Conservation (phyloP, 1,139 yeast species). For the Trichomonascaceae sp. region DNA sequence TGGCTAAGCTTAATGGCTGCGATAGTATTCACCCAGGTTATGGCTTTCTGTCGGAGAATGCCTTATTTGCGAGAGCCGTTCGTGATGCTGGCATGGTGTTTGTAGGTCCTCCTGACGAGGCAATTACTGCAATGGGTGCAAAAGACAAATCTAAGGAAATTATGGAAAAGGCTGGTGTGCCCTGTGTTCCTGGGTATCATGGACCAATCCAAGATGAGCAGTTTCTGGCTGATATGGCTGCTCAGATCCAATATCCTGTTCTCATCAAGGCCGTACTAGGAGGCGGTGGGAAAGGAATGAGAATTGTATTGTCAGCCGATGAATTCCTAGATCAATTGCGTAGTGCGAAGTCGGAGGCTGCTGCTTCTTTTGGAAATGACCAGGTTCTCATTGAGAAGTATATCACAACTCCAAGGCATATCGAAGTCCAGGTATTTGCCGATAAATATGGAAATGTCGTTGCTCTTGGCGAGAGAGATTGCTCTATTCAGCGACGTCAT, state of each 20-base stretch:
- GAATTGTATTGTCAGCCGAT: slow-evolving; percentile 38
- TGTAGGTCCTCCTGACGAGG: slow-evolving; percentile 42
- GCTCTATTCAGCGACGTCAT: slow-evolving; percentile 45
- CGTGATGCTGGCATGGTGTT: slow-evolving; percentile 36
- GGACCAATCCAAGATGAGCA: slow-evolving; percentile 33
- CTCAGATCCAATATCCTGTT: slow-evolving; percentile 41
- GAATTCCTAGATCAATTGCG: slow-evolving; percentile 35
- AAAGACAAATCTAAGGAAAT: slow-evolving; percentile 32
- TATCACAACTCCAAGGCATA: slow-evolving; percentile 41
- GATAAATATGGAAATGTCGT: slow-evolving; percentile 36
- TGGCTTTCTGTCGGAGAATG: slow-evolving; percentile 39
- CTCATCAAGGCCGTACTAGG: slow-evolving; percentile 48
- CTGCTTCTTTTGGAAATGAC: slow-evolving; percentile 35
- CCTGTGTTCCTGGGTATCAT: slow-evolving; percentile 46
- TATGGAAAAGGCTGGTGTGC: slow-evolving; percentile 37
- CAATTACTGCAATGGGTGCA: slow-evolving; percentile 35
- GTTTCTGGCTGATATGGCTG: slow-evolving; percentile 33
- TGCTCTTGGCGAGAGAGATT: slow-evolving; percentile 44
- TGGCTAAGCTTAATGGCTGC: slow-evolving; percentile 37
- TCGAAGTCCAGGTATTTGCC: slow-evolving; percentile 41
- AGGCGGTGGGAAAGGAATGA: slow-evolving; percentile 44
- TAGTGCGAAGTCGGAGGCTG: slow-evolving; percentile 40
- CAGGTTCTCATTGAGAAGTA: slow-evolving; percentile 43
- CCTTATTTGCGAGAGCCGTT: slow-evolving; percentile 38
- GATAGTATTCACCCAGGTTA: slow-evolving; percentile 45